Percentiles rank a stretch among this genome's conserved stretches.
Evolutionary conservation across 371 early-diverging fungal genomes (phyloP).

Genomic region (Rhizopus sp.): DNA sequence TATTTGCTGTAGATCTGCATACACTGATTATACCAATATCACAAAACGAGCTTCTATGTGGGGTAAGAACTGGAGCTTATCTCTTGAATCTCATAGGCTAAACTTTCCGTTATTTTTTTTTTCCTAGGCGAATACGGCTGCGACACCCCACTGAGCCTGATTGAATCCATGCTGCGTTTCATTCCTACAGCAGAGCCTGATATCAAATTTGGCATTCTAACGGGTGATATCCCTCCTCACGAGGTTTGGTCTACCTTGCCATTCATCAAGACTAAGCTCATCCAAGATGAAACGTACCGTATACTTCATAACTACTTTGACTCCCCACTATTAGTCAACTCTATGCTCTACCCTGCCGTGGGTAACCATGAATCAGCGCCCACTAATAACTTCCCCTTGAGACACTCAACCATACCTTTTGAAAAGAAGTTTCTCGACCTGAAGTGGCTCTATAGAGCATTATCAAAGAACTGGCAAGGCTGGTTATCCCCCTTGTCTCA

Average conservation of each 20-base stretch:
- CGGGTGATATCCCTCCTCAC: conserved; percentile 68
- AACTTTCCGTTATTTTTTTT: conserved; percentile 6
- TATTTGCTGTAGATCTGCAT: conserved; percentile 56
- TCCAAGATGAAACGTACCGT: conserved; percentile 41
- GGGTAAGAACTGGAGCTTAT: conserved; percentile 27
- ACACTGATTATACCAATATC: conserved; percentile 37
- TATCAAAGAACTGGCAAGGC: conserved; percentile 53
- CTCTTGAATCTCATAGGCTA: neutral
- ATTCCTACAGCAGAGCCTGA: conserved; percentile 42
- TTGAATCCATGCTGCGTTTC: conserved; percentile 49
- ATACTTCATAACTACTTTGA: conserved; percentile 47
- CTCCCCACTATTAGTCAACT: conserved; percentile 27
- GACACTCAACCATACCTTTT: conserved; percentile 31
- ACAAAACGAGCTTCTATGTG: conserved; percentile 35
- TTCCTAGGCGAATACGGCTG: conserved; percentile 53
- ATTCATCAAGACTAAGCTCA: conserved; percentile 35
- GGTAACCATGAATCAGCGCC: conserved; percentile 62
- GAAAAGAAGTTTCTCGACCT: conserved; percentile 35
- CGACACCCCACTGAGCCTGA: conserved; percentile 50
- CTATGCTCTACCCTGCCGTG: conserved; percentile 55
- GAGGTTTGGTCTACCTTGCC: conserved; percentile 62
- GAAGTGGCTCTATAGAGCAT: conserved; percentile 50
- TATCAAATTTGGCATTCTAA: conserved; percentile 53
- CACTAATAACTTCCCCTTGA: conserved; percentile 51
- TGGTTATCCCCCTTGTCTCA: conserved; percentile 43